These are phyloP conservation scores for Dictyophora rubrovolvata DNA, from an alignment of 768 basidiomycete genomes.

Conservation along the genomic window DNA sequence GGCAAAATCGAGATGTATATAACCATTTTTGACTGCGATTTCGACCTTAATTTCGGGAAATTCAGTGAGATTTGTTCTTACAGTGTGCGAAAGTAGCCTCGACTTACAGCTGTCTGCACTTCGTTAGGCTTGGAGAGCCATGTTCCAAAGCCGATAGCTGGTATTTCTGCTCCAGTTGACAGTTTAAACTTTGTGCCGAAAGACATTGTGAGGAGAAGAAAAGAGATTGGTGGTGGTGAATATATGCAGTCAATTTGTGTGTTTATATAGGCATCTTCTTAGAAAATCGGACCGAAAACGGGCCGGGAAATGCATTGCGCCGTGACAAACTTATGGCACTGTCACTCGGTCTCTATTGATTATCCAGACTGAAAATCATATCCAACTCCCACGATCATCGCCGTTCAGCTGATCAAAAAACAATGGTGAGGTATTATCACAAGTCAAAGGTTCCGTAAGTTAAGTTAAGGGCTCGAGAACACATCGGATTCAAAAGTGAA, in stretches of 20 bases:
- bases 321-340: too few species aligned
- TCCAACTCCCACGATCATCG: not conserved
- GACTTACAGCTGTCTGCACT: conserved; percentile 58
- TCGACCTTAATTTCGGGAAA: conserved; percentile 43
- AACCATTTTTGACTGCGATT: conserved; percentile 62
- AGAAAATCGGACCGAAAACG: not conserved
- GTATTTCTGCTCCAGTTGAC: conserved; percentile 43
- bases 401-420: not conserved
- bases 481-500: conserved; percentile 50
- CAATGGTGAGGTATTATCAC: not conserved
- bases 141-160: conserved; percentile 75
- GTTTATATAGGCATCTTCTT: not conserved
- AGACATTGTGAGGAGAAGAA: conserved; percentile 27
- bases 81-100: not conserved
- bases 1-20: conserved; percentile 80
- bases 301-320: not conserved
- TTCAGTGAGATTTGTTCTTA: not conserved
- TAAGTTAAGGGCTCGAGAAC: not conserved
- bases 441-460: not conserved
- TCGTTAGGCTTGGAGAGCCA: conserved; percentile 71
- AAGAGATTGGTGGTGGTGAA: not conserved
- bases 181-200: conserved; percentile 29
- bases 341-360: not conserved
- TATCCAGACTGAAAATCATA: not conserved
- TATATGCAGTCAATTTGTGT: not conserved